Base-by-base conservation (phyloP, 1,139 yeast genomes). In the Scheffersomyces stambukii region DNA sequence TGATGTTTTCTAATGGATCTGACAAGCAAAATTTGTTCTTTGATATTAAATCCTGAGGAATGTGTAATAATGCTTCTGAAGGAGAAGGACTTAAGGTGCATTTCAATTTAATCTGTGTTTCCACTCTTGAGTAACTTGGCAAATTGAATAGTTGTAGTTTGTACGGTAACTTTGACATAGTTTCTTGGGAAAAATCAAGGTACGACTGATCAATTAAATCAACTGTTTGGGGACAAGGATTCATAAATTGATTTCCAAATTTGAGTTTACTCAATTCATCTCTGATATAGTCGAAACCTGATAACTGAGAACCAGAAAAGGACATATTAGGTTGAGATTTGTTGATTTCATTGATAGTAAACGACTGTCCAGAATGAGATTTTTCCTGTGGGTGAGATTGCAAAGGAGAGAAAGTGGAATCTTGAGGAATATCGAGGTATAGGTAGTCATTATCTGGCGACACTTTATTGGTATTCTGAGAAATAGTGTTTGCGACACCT, bases 1-100 rank as follows among this genome's bases (percentile, higher is more conserved):
- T 64, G 10, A 73, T 59, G 19, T 52, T 46, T 16, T 70, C 48
- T 30, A 68, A 52, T 36, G 72, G 62, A 42, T 70, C 63, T 40
- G 68, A 64, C 40, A 81, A 57, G 40, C 84, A 86, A 42, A 85
- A 75, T 47, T 88, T 85, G 40, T 88, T 85, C 48, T 88, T 83
- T 3, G 95, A 81, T 32, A 91, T 82, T 21, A 93, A 75, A 51
- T 89, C 95, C 30, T 85, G 73, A 1, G 97, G 95, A 24, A 91
- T 58, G 50, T 84, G 91, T 21, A 91, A 56, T 35, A 85, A 60
- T 33, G 70, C 68, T 48, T 84, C 81, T 6, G 72, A 69, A 4
- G 95, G 93, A 8, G 85, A 73, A 2, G 95, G 95, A 19, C 76
- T 67, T 27, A 86, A 61, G 6, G 73, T 56, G 17, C 91, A 58